phyloP scores from a whole-genome alignment of 176 grass and related monocot genomes.

The Ensete glaucum region DNA sequence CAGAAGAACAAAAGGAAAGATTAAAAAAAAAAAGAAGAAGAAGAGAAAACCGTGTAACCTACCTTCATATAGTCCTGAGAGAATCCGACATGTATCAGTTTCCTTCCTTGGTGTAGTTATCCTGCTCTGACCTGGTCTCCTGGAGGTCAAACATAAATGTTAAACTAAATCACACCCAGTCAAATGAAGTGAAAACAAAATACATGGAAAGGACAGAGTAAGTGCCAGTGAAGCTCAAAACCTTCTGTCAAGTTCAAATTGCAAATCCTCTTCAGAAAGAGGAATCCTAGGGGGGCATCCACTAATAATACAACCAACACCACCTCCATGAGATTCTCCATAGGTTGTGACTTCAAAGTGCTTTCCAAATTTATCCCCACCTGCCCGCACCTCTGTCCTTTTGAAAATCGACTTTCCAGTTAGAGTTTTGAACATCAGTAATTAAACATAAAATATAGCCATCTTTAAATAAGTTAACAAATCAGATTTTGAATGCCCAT shows the following conservation, averaged over 20 bases:
- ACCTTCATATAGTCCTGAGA: constrained; percentile 71
- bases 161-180: not conserved
- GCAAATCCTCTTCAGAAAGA: constrained; percentile 75
- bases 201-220: not conserved
- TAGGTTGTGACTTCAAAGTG: constrained; percentile 83
- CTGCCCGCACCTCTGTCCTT: constrained; percentile 58
- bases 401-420: constrained; percentile 1
- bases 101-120: constrained; percentile 98
- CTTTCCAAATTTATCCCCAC: constrained; percentile 69
- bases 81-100: constrained; percentile 92
- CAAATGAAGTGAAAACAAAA: not conserved
- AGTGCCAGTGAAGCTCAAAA: constrained; percentile 5
- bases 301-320: constrained; percentile 85
- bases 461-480: not conserved
- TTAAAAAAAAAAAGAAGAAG: no score
- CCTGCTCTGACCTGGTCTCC: constrained; percentile 91
- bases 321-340: constrained; percentile 95
- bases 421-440: constrained; percentile 3
- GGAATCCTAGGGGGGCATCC: constrained; percentile 90
- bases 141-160: constrained; percentile 29
- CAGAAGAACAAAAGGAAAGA: no score
- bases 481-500: not conserved
- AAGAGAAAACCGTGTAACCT: constrained; percentile 19
- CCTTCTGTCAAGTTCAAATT: constrained; percentile 88
- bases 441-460: not conserved